Evolutionary conservation across 257 asterid genomes (phyloP), one percentile per base, ranked within the genome.

Genomic region (Pogostemon cablin): DNA sequence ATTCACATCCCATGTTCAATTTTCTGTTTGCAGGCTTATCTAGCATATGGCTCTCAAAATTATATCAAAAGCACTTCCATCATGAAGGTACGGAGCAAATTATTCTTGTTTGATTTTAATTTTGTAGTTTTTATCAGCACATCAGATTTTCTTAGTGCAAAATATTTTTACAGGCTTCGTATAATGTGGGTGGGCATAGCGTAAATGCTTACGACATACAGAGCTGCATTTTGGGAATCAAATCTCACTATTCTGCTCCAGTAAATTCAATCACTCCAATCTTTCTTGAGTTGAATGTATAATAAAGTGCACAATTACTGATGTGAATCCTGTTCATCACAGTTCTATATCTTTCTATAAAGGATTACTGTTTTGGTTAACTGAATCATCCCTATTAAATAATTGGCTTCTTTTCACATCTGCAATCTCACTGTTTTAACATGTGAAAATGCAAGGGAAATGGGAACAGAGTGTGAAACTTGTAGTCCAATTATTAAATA

Each of bases 21-120:
- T 10, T 67, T 66, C 68, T 61, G 8, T 25, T 80, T 79, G 79
- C 93, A 93, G 97, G 97, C 93, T 34, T 89, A 85, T 83, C 78
- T 93, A 77, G 98, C 97, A 39, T 93, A 93, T 64, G 98, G 96
- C 80, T 83, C 95, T 72, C 91, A 88, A 65, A 83, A 77, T 80
- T 78, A 79, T 68, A 86, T 81, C n/a, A 92, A 82, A 78, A 84
- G 82, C 75, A 59, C 86, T 71, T 84, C 86, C 73, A 73, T 93
- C 44, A 64, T 79, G 76, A 93, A 90, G 98, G 98, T 90, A 79
- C 68, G 9, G 8, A 20, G 44, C 32, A 58, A 47, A 6, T 58
- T 44, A 62, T 35, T 8, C 25, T 65, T 62, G 20, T 47, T 55
- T 54, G 15, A 49, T 67, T 65, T 46, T 63, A 67, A 35, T 39